phyloP scores from a whole-genome alignment of 306 rosid genomes.

The Acacia melanoxylon region DNA sequence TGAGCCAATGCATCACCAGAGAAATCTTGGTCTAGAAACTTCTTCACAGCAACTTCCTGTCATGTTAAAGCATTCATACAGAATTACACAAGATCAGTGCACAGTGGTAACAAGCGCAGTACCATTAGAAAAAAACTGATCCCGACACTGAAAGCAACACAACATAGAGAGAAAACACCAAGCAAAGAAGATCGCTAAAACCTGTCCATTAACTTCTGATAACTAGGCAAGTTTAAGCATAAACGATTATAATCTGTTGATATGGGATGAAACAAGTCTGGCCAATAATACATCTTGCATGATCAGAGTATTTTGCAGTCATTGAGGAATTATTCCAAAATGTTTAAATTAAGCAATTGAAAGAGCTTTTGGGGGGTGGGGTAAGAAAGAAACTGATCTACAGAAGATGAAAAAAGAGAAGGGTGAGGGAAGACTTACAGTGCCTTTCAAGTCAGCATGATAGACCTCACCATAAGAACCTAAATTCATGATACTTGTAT shows the following conservation, averaged over 20 bases:
- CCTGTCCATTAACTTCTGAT: background rate
- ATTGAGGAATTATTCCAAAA: constrained; percentile 12
- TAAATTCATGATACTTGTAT: constrained; percentile 22
- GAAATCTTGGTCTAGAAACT: constrained; percentile 92
- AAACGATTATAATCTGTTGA: constrained; percentile 7
- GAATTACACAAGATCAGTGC: constrained; percentile 21
- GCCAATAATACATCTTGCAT: constrained; percentile 4
- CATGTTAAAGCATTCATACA: constrained; percentile 35
- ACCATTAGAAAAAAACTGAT: constrained; percentile 18
- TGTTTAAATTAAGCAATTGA: constrained; percentile 9
- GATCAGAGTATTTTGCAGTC: constrained; percentile 22
- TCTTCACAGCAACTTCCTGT: constrained; percentile 99
- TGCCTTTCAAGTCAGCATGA: constrained; percentile 88
- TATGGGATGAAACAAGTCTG: constrained; percentile 12
- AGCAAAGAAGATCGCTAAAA: constrained; percentile 14
- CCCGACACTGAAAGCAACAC: constrained; percentile 21
- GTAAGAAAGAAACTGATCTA: constrained; percentile 17
- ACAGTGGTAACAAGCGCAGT: constrained; percentile 6
- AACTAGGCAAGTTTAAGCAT: constrained; percentile 9
- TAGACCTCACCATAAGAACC: constrained; percentile 92
- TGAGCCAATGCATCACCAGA: constrained; percentile 93
- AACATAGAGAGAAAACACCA: background rate
- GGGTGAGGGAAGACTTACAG: constrained; percentile 65
- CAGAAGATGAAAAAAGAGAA: background rate
- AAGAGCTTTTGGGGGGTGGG: background rate